phyloP scores from a whole-genome alignment of 208 protist species.

The Leptomonas pyrrhocoris region DNA sequence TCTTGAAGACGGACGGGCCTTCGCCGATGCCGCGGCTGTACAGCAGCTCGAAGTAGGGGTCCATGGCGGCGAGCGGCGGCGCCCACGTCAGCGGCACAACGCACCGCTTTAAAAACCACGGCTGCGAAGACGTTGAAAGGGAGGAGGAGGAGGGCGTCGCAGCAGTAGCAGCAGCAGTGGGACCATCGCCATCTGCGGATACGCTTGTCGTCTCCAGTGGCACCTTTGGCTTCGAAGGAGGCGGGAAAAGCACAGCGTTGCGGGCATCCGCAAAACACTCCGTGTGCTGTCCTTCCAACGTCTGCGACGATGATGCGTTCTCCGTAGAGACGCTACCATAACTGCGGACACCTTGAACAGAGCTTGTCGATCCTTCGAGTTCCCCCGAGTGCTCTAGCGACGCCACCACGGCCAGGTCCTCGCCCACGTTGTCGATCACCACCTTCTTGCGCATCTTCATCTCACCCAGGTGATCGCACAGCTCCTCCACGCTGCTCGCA shows the following conservation, averaged over 20 bases:
- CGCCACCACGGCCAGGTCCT: slow-evolving; percentile 58
- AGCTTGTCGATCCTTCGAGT: not conserved
- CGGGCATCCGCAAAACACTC: slow-evolving; percentile 73
- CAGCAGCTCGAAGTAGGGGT: slow-evolving; percentile 58
- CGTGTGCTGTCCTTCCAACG: slow-evolving; percentile 22
- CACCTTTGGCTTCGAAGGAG: not conserved
- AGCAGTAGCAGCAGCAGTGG: not conserved
- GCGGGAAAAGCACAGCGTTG: slow-evolving; percentile 43
- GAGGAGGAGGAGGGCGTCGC: not conserved
- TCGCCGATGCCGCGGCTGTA: slow-evolving; percentile 83
- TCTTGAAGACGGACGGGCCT: slow-evolving; percentile 66
- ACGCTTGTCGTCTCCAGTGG: not conserved
- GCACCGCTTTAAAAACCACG: slow-evolving; percentile 25
- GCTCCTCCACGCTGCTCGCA: slow-evolving; percentile 18
- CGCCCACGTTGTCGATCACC: slow-evolving; percentile 54
- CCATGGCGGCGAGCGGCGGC: slow-evolving; percentile 9
- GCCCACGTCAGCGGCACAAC: slow-evolving; percentile 20
- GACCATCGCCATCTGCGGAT: not conserved
- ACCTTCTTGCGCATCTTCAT: slow-evolving; percentile 85
- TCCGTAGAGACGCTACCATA: not conserved
- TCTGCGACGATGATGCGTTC: not conserved
- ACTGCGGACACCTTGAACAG: slow-evolving; percentile 1
- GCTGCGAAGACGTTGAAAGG: not conserved
- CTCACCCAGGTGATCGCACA: slow-evolving; percentile 72
- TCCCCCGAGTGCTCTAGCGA: slow-evolving; percentile 13